A percentile compares a stretch with the other conserved stretches of the same genome.
Evolutionary conservation across 2,329 filamentous ascomycete genomes (phyloP).

Genomic region (Diaporthe capsici): DNA sequence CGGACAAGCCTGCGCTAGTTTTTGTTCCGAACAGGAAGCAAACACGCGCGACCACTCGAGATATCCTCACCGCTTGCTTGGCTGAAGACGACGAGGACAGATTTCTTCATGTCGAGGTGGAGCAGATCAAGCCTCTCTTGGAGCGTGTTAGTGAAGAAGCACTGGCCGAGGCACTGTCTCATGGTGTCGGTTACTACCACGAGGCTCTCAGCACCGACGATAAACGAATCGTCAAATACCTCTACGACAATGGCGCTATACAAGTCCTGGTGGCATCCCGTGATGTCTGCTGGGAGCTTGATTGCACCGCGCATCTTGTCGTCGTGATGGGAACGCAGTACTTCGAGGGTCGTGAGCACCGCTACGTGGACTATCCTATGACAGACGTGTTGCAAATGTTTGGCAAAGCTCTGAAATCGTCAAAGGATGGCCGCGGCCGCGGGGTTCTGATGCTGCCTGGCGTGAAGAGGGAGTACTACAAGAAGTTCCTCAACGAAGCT

Average conservation of each 20-base stretch:
- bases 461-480: slow-evolving; percentile 97
- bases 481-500: slow-evolving; percentile 97
- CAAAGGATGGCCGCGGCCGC: slow-evolving; percentile 83
- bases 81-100: slow-evolving; percentile 93
- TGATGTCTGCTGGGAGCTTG: slow-evolving; percentile 96
- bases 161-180: slow-evolving; percentile 88
- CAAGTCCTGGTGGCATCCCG: slow-evolving; percentile 84
- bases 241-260: slow-evolving; percentile 90
- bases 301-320: slow-evolving; percentile 89
- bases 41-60: slow-evolving; percentile 86
- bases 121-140: slow-evolving; percentile 86
- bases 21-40: slow-evolving; percentile 97
- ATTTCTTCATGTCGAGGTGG: slow-evolving; percentile 87
- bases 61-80: slow-evolving; percentile 88
- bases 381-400: slow-evolving; percentile 98
- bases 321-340: slow-evolving; percentile 98
- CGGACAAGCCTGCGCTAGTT: slow-evolving; percentile 89
- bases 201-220: slow-evolving; percentile 91
- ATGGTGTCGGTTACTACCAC: slow-evolving; percentile 97
- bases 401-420: slow-evolving; percentile 86
- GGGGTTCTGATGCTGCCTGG: slow-evolving; percentile 97
- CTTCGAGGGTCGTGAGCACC: slow-evolving; percentile 95
- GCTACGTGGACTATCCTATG: slow-evolving; percentile 96
- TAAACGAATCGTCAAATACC: slow-evolving; percentile 92
- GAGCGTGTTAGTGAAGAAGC: slow-evolving; percentile 88